Evolutionary conservation across 2,329 filamentous ascomycete species (phyloP).

Genomic region (Aspergillus uvarum): DNA sequence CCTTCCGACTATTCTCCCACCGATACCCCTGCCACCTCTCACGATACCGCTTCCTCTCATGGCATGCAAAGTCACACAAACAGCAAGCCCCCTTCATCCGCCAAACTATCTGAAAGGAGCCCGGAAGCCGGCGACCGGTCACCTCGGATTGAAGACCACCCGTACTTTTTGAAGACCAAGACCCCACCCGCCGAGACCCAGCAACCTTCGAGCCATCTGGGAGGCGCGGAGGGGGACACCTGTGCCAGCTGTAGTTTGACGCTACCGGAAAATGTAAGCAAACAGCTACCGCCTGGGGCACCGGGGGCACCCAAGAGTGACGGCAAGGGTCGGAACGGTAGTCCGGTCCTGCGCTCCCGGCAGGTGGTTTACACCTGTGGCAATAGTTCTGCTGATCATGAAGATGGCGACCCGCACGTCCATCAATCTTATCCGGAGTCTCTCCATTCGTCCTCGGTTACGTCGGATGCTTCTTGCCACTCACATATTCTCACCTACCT

Average conservation of each 20-base stretch:
- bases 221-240: slow-evolving; percentile 50
- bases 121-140: slow-evolving; percentile 22
- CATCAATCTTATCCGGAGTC: slow-evolving; percentile 42
- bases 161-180: slow-evolving; percentile 49
- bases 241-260: slow-evolving; percentile 60
- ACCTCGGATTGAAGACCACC: slow-evolving; percentile 49
- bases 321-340: slow-evolving; percentile 51
- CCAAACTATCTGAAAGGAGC: slow-evolving; percentile 15
- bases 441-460: slow-evolving; percentile 40
- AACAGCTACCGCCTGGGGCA: slow-evolving; percentile 53
- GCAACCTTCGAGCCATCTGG: slow-evolving; percentile 44
- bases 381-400: slow-evolving; percentile 37
- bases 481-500: slow-evolving; percentile 59
- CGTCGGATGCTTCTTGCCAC: slow-evolving; percentile 51
- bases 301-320: slow-evolving; percentile 52
- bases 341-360: slow-evolving; percentile 56
- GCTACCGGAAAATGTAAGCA: slow-evolving; percentile 55
- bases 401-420: slow-evolving; percentile 39
- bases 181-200: slow-evolving; percentile 43
- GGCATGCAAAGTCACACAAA: slow-evolving; percentile 20
- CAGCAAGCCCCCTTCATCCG: slow-evolving; percentile 18
- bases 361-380: slow-evolving; percentile 55
- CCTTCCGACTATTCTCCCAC: slow-evolving; percentile 41
- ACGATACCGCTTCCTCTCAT: slow-evolving; percentile 30
- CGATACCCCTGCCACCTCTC: slow-evolving; percentile 39